These are phyloP conservation scores for Saksenaea vasiformis DNA, from an alignment of 371 early-diverging fungal genomes.

Conservation along the genomic window DNA sequence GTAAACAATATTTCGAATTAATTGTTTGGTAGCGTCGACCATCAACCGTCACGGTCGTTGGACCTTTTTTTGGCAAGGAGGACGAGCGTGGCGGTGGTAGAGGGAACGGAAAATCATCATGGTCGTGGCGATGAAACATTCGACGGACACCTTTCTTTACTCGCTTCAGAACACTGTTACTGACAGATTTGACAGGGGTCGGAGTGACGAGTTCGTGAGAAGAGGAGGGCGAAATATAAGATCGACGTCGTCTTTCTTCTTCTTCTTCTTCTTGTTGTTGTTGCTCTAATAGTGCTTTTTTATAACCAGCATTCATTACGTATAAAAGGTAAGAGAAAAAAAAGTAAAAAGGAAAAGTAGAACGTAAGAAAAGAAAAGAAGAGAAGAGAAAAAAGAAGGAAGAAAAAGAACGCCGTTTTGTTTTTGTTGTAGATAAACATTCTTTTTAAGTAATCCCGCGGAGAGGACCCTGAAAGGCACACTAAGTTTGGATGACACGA, in stretches of 20 bases:
- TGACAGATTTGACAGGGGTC: constrained; percentile 1
- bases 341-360: neutral
- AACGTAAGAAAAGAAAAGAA: neutral
- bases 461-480: neutral
- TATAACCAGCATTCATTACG: neutral
- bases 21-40: constrained; percentile 28
- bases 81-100: neutral
- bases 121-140: constrained; percentile 1
- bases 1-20: constrained; percentile 23
- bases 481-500: neutral
- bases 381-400: neutral
- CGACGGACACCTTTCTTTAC: constrained; percentile 2
- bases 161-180: neutral
- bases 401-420: neutral
- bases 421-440: neutral
- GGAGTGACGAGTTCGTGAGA: neutral
- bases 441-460: neutral
- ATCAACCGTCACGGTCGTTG: constrained; percentile 6
- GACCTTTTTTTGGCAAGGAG: neutral
- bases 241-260: neutral
- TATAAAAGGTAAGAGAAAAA: neutral
- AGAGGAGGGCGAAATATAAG: neutral
- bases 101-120: neutral
- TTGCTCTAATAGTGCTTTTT: neutral
- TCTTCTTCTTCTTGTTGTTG: neutral